Conservation (phyloP, 1,139 yeast species). For the Hyphopichia wangnamkhiaoensis region DNA sequence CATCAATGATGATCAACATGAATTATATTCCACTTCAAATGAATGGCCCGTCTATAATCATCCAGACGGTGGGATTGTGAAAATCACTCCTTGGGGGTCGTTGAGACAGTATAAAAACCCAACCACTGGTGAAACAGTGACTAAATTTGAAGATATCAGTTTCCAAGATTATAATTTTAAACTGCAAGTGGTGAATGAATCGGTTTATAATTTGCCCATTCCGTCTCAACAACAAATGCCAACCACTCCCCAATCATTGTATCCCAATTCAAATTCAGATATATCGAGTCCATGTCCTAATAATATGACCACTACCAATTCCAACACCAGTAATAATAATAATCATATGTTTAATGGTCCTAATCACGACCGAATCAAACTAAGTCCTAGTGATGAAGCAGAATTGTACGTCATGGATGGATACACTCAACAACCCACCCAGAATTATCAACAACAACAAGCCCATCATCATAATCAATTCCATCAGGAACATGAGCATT, state of each 20-base stretch:
- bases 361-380: constrained; percentile 14
- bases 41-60: constrained; percentile 65
- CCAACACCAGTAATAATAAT: too few relatives aligned
- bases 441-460: constrained; percentile 7
- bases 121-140: constrained; percentile 35
- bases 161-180: constrained; percentile 31
- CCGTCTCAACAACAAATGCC: constrained; percentile 4
- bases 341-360: too few relatives aligned
- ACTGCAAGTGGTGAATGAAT: neutral
- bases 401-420: constrained; percentile 45
- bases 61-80: constrained; percentile 65
- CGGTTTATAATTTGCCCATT: constrained; percentile 1
- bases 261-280: neutral
- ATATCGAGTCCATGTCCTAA: constrained; percentile 9
- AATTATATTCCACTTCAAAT: constrained; percentile 28
- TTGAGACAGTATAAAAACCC: constrained; percentile 36
- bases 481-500: constrained; percentile 40
- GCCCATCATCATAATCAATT: constrained; percentile 16
- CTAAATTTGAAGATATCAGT: constrained; percentile 45
- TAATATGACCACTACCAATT: too few relatives aligned
- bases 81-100: constrained; percentile 65
- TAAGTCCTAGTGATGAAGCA: constrained; percentile 43
- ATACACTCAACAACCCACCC: constrained; percentile 18
- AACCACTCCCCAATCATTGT: constrained; percentile 9
- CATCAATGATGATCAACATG: constrained; percentile 22